phyloP scores from a whole-genome alignment of 306 rosid species.

The Acmispon strigosus region DNA sequence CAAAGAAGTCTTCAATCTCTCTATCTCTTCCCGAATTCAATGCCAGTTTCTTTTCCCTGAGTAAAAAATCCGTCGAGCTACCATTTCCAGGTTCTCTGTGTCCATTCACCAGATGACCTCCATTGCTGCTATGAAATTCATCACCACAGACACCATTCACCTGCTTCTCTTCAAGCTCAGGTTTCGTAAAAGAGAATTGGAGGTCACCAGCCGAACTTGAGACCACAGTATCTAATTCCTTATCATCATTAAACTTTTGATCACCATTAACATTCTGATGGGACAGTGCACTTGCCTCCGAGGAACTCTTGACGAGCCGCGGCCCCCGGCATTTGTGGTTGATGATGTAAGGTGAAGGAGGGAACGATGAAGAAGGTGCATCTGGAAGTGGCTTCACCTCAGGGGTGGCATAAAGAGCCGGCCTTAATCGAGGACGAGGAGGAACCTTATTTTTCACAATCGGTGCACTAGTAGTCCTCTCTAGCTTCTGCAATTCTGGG shows the following conservation, averaged over 20 bases:
- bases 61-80: conserved; percentile 22
- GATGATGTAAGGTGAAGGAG: conserved; percentile 89
- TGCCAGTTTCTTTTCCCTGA: conserved; percentile 20
- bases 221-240: conserved; percentile 30
- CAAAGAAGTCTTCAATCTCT: conserved; percentile 71
- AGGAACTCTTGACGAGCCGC: conserved; percentile 70
- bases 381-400: conserved; percentile 78
- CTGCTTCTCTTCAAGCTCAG: conserved; percentile 34
- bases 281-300: conserved; percentile 49
- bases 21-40: conserved; percentile 39
- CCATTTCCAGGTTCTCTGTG: conserved; percentile 28
- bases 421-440: conserved; percentile 65
- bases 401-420: conserved; percentile 86
- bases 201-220: conserved; percentile 36
- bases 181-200: conserved; percentile 24
- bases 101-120: conserved; percentile 27
- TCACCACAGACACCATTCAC: conserved; percentile 29
- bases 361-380: conserved; percentile 72
- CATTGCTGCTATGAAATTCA: conserved; percentile 21
- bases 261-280: conserved; percentile 17
- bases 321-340: conserved; percentile 98
- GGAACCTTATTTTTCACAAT: conserved; percentile 29
- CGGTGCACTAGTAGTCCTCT: conserved; percentile 47
- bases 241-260: conserved; percentile 20
- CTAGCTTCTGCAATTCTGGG: conserved; percentile 38